Evolutionary conservation across 805 yeast species (phyloP), one percentile per base, ranked within the genome.

Genomic region (Candida gorgasii): DNA sequence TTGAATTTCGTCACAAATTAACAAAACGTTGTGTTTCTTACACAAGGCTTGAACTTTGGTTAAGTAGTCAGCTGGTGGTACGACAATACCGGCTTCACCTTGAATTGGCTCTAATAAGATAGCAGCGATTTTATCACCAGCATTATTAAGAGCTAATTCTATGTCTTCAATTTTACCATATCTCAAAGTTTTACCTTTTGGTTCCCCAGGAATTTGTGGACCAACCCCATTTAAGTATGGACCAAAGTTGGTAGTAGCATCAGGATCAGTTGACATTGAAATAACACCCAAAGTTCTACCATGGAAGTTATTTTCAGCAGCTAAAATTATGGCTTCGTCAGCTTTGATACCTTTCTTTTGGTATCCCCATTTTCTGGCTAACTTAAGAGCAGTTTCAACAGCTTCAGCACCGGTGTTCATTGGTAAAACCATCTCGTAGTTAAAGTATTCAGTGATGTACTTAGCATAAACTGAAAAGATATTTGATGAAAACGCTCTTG

Each of bases 321-420:
- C 85, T 44, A 92, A 73, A 44, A 92, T 82, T 55, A 90, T 83
- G 40, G 97, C 97, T 65, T 92, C 87, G 57, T 79, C 80, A 20
- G 80, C 76, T 23, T 89, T 83, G 53, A 92, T 92, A 2, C 85
- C 85, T 72, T 92, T 92, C 63, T 80, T 81, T 56, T 76, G 76
- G 73, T 90, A 92, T 43, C 97, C 98, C 98, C 98, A 92, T 73
- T 92, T 84, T 78, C 98, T 84, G 39, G 97, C 97, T 46, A 92
- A 73, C 67, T 92, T 92, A 61, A 92, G 73, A 20, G 86, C 96
- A 30, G 97, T 88, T 72, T 92, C 98, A 31, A 92, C 98, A 8
- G 98, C 98, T 71, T 92, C 98, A 29, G 97, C 97, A 62, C 98
- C 98, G 11, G 98, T 92, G 73, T 92, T 92, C 97, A 90, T 92